phyloP scores from a whole-genome alignment of 495 filamentous ascomycete species.

The Penicillium malachiteum region DNA sequence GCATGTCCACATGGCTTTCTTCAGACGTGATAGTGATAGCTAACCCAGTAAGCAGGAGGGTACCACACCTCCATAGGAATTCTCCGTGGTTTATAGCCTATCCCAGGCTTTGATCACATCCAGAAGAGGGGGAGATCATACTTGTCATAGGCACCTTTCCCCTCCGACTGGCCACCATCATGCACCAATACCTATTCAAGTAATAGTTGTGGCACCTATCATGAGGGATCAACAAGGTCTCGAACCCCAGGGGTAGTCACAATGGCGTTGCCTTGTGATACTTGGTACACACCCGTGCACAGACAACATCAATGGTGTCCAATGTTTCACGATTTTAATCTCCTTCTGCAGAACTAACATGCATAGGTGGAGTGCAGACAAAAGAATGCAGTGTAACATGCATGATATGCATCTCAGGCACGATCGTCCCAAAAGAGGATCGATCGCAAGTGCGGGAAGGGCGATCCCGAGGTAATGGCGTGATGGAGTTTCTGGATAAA shows the following conservation, averaged over 20 bases:
- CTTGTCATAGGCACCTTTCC: background rate
- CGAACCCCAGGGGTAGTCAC: background rate
- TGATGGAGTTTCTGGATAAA: constrained; percentile 15
- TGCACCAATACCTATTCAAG: background rate
- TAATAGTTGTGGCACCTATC: background rate
- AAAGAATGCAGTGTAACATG: constrained; percentile 15
- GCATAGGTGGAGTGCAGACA: constrained; percentile 6
- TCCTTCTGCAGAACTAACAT: background rate
- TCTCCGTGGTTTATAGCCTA: background rate
- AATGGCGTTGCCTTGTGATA: background rate
- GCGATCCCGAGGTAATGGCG: constrained; percentile 28
- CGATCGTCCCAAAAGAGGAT: constrained; percentile 17
- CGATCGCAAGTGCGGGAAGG: constrained; percentile 19
- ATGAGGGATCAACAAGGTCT: background rate
- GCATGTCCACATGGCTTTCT: constrained; percentile 10
- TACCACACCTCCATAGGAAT: background rate
- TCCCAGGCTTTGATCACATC: background rate
- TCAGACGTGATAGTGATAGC: background rate
- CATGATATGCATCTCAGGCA: constrained; percentile 19
- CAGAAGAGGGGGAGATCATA: background rate
- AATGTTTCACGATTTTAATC: background rate
- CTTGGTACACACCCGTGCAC: background rate
- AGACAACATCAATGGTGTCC: background rate
- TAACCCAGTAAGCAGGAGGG: background rate
- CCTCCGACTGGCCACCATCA: background rate